Conservation (phyloP, 331 rosid species). For the Malus hybrid region DNA sequence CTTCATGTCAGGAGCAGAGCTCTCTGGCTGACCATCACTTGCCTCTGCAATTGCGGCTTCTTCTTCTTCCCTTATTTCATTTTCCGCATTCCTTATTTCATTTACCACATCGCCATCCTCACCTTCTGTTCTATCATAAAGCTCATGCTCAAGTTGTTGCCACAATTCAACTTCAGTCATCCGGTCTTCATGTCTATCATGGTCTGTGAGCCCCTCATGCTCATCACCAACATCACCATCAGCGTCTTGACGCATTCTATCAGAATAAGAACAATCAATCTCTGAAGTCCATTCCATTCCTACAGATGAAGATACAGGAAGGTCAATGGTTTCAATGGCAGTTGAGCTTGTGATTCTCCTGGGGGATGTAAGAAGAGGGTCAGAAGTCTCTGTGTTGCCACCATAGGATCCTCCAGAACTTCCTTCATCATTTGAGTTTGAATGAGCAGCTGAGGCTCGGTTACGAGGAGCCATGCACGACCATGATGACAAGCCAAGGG, state of each 20-base stretch:
- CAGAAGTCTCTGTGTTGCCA: slow-evolving; percentile 27
- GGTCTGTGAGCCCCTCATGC: slow-evolving; percentile 30
- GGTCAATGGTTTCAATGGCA: slow-evolving; percentile 35
- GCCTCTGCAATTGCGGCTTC: slow-evolving; percentile 60
- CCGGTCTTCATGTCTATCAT: slow-evolving; percentile 40
- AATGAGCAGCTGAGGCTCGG: slow-evolving; percentile 31
- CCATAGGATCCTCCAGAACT: slow-evolving; percentile 27
- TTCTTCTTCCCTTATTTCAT: slow-evolving; percentile 63
- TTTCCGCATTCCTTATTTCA: slow-evolving; percentile 55
- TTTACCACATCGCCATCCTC: slow-evolving; percentile 55
- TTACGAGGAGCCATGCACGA: slow-evolving; percentile 92
- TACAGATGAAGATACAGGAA: slow-evolving; percentile 54
- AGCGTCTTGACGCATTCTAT: slow-evolving; percentile 25
- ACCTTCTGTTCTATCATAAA: slow-evolving; percentile 44
- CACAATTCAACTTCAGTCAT: slow-evolving; percentile 83
- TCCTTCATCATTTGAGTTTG: slow-evolving; percentile 35
- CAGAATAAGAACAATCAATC: slow-evolving; percentile 39
- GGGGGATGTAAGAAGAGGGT: slow-evolving; percentile 42
- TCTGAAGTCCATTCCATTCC: slow-evolving; percentile 63
- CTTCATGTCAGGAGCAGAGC: slow-evolving; percentile 44
- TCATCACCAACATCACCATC: slow-evolving; percentile 28
- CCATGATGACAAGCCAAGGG: slow-evolving; percentile 68
- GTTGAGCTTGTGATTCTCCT: slow-evolving; percentile 25
- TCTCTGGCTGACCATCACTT: slow-evolving; percentile 35
- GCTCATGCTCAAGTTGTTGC: slow-evolving; percentile 85